These are phyloP conservation scores for Vitis cinerea DNA, from an alignment of 164 flowering plant species.

Conservation along the genomic window DNA sequence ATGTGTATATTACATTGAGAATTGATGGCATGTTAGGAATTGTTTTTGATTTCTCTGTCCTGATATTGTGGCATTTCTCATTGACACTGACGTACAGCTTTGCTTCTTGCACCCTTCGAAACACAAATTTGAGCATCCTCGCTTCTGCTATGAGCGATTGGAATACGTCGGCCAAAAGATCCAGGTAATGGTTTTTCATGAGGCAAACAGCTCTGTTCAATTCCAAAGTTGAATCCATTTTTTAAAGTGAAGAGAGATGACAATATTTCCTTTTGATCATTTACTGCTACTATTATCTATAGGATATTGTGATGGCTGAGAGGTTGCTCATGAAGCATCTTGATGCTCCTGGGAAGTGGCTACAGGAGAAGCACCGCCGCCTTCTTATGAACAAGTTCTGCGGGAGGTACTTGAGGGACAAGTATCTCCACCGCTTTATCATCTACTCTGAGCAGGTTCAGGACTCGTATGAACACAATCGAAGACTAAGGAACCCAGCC, in stretches of 20 bases:
- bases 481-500: constrained; percentile 86
- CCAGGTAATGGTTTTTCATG: constrained; percentile 51
- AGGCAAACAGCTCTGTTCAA: neutral
- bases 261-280: neutral
- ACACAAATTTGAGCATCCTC: constrained; percentile 90
- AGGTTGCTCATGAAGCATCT: constrained; percentile 93
- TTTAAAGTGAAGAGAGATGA: neutral
- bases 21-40: neutral
- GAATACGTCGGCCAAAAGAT: constrained; percentile 98
- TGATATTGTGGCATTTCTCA: constrained; percentile 4
- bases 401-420: constrained; percentile 85
- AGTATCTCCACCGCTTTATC: constrained; percentile 70
- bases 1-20: no score
- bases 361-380: constrained; percentile 85
- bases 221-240: neutral
- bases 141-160: constrained; percentile 87
- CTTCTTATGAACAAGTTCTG: constrained; percentile 90
- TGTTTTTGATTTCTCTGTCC: neutral
- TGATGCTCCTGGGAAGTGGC: constrained; percentile 95
- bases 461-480: constrained; percentile 77
- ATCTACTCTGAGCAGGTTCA: constrained; percentile 80
- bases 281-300: constrained; percentile 8
- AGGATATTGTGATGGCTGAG: constrained; percentile 98
- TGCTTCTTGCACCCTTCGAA: constrained; percentile 92
- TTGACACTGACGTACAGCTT: constrained; percentile 46